A percentile compares a stretch with the other conserved stretches of the same genome.
These are phyloP conservation scores for Turritis glabra DNA, from an alignment of 345 rosid genomes.

Conservation along the genomic window DNA sequence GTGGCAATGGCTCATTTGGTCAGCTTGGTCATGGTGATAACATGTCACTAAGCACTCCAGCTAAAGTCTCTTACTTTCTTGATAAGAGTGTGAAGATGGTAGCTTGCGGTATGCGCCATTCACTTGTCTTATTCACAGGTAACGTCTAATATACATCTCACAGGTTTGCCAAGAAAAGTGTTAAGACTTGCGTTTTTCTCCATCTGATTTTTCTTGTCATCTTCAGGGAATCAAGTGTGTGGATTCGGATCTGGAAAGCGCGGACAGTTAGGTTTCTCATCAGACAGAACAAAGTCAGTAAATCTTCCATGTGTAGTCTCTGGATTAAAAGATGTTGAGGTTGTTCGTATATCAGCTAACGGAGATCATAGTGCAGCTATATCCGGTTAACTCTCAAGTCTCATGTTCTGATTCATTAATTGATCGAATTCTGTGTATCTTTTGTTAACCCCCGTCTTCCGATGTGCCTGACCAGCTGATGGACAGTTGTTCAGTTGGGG, in stretches of 20 bases:
- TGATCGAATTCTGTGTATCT: background rate
- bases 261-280: conserved; percentile 72
- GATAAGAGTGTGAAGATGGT: conserved; percentile 55
- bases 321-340: conserved; percentile 57
- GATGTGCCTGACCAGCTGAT: conserved; percentile 49
- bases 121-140: conserved; percentile 81
- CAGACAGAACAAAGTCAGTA: conserved; percentile 45
- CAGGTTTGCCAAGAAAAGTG: background rate
- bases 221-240: conserved; percentile 51
- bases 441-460: background rate
- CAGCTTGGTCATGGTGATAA: conserved; percentile 94
- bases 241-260: conserved; percentile 89
- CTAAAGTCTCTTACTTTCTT: conserved; percentile 62
- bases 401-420: background rate
- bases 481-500: conserved; percentile 77
- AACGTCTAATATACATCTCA: conserved; percentile 15
- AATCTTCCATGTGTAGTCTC: conserved; percentile 52
- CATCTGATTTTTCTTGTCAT: conserved; percentile 23
- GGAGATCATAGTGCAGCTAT: conserved; percentile 87
- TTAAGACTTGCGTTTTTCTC: background rate
- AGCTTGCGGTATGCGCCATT: conserved; percentile 95
- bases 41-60: conserved; percentile 51
- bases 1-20: conserved; percentile 94
- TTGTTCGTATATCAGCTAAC: conserved; percentile 60
- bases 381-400: conserved; percentile 50